These are phyloP conservation scores for Monilinia aucupariae DNA, from an alignment of 2,329 filamentous ascomycete genomes.

Conservation along the genomic window DNA sequence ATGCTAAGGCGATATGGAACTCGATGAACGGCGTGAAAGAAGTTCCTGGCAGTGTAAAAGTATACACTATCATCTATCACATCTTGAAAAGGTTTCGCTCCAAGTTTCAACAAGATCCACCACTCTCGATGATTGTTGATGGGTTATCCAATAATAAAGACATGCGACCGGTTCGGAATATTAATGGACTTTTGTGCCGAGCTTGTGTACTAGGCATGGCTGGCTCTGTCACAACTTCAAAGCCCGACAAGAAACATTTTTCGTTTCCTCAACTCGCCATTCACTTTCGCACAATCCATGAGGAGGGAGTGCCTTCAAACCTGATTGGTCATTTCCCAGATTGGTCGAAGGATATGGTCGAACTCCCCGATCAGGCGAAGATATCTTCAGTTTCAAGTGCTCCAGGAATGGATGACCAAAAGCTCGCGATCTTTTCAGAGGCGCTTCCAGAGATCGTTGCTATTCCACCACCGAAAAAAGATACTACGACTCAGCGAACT, in stretches of 20 bases:
- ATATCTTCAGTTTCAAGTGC: conserved; percentile 46
- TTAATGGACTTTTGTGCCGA: conserved; percentile 52
- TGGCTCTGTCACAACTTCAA: conserved; percentile 26
- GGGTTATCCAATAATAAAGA: conserved; percentile 51
- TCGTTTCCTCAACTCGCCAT: conserved; percentile 56
- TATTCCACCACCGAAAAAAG: conserved; percentile 4
- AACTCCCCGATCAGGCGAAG: conserved; percentile 48
- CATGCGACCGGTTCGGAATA: conserved; percentile 50
- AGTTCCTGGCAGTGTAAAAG: conserved; percentile 55
- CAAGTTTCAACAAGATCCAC: conserved; percentile 52
- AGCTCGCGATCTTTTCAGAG: conserved; percentile 46
- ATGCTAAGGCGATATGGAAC: conserved; percentile 59
- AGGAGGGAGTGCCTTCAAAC: conserved; percentile 30
- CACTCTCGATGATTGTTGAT: conserved; percentile 55
- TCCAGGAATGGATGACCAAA: conserved; percentile 52
- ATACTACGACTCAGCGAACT: background rate
- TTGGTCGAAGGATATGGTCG: conserved; percentile 58
- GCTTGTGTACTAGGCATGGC: conserved; percentile 42
- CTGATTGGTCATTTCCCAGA: conserved; percentile 38
- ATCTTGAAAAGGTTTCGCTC: conserved; percentile 52
- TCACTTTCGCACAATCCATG: conserved; percentile 46
- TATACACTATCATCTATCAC: conserved; percentile 60
- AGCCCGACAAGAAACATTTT: conserved; percentile 39
- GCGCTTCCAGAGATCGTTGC: conserved; percentile 44
- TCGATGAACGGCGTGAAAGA: conserved; percentile 53